Evolutionary conservation across 2,329 filamentous ascomycete species (phyloP), one percentile per base, ranked within the genome.

Genomic region (Claviceps pazoutovae): DNA sequence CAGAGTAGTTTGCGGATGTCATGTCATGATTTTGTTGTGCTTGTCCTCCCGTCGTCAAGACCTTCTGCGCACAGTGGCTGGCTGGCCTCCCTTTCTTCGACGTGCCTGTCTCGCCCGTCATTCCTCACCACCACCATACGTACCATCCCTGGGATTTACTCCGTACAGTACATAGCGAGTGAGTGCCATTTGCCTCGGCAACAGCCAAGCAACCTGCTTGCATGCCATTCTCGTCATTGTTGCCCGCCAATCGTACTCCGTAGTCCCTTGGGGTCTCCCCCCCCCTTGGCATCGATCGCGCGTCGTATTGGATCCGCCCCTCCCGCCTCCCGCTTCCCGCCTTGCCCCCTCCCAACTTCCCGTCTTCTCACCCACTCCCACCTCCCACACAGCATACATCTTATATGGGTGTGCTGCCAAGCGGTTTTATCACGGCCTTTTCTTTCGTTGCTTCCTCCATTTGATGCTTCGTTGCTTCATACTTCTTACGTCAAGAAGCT

Each of bases 51-150:
- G 30, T 34, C 30, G 30, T 11, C 30, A 34, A 11, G 9, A n/a
- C 37, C 46, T 49, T 21, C 19, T 26, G 17, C 11, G 23, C 46
- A 17, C 14, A 34, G 30, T 34, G 30, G 30, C 30, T 34, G 30
- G 30, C 30, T 39, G 37, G 13, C 37, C 47, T 52, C 53, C 53
- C 54, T 53, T 57, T 48, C 26, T 16, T 34, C 26, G 9, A n/a
- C 47, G 50, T 34, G 50, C 55, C 56, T 67, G 65, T 67, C 66
- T 68, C 60, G 64, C 60, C 56, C 62, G 54, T 62, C 66, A 68
- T 67, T 67, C 66, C 62, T 61, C 57, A 54, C 53, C 51, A 56
- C 9, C 30, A 34, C 9, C 30, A 54, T 47, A 26, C 23, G 6
- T 26, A 54, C 55, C 55, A 61, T 63, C 63, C 65, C 63, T 65